Base-by-base conservation (phyloP, 768 basidiomycete genomes). In the Tulasnella sp. region DNA sequence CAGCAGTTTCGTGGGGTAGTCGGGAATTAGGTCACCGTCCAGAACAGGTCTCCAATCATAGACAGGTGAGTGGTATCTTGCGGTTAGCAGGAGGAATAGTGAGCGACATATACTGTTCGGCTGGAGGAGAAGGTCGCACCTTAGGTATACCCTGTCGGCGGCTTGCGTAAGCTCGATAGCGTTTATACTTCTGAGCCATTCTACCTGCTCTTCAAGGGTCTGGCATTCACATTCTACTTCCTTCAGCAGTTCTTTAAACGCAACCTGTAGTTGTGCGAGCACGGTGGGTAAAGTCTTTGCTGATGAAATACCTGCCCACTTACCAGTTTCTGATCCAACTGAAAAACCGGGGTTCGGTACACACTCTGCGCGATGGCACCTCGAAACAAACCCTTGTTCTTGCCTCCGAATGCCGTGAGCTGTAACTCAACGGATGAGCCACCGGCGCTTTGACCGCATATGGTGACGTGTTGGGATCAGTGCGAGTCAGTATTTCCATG, bases 281-380 rank as follows among this genome's bases (percentile, higher is more conserved):
- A n/a, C 38, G 29, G 40, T 49, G 71, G 22, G 25, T 64, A 29
- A 4, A n/a, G n/a, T 14, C 12, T 64, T 17, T 25, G 17, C 15
- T 34, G 15, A 17, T 36, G 38, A n/a, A 72, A 39, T 45, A 25
- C 14, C n/a, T 15, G 14, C 14, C 6, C 70, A 25, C 39, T 25
- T 42, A 90, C 89, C 82, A 84, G 80, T 76, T 88, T 87, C 80
- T 90, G 84, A 72, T 87, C 86, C 0, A 87, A 86, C 0, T 83
- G 82, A 0, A 89, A 85, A 67, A 90, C 74, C 4, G 88, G 87
- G 0, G 85, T 83, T 19, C 90, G 82, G 78, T 84, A 89, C 22
- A 90, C 86, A 78, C 89, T 90, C 81, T 91, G 90, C 0, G 86
- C 88, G 78, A 91, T 90, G 8, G 87, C 90, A 14, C 83, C 83